A percentile compares a stretch with the other conserved stretches of the same genome.
These are phyloP conservation scores for Lepiota subincarnata DNA, from an alignment of 768 basidiomycete genomes.

Conservation along the genomic window DNA sequence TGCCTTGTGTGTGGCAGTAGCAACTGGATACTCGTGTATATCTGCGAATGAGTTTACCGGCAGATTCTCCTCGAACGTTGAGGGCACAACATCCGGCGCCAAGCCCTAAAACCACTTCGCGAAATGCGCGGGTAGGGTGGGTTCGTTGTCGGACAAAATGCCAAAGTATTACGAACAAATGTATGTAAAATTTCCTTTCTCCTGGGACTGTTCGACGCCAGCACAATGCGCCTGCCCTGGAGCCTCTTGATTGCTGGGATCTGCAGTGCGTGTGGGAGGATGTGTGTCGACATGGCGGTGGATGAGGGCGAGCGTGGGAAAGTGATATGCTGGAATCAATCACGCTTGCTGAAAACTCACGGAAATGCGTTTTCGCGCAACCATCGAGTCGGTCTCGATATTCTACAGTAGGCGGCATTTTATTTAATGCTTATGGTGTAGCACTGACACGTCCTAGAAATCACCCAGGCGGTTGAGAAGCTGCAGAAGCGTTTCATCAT, in stretches of 20 bases:
- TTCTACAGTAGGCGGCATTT: constrained; percentile 28
- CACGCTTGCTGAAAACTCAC: background rate
- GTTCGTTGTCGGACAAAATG: background rate
- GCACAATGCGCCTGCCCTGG: constrained; percentile 68
- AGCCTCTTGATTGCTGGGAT: constrained; percentile 63
- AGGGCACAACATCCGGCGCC: constrained; percentile 39
- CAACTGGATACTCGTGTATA: constrained; percentile 36
- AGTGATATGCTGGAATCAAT: background rate
- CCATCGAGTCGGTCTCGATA: constrained; percentile 25
- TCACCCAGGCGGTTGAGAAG: constrained; percentile 80
- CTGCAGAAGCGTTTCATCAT: constrained; percentile 82
- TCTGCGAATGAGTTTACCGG: constrained; percentile 62
- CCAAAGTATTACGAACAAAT: constrained; percentile 49
- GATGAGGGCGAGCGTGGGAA: background rate
- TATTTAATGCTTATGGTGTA: background rate
- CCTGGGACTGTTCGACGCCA: constrained; percentile 86
- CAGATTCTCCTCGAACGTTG: constrained; percentile 74
- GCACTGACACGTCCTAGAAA: constrained; percentile 38
- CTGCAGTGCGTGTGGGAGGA: constrained; percentile 62
- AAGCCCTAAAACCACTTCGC: constrained; percentile 27
- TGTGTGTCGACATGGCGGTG: constrained; percentile 32
- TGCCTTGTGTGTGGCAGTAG: constrained; percentile 34
- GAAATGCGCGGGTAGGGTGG: constrained; percentile 1
- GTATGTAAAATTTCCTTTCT: constrained; percentile 78
- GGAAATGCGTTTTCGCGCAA: constrained; percentile 30